phyloP scores from a whole-genome alignment of 768 basidiomycete genomes.

The Chalciporus sphaerocephalus region DNA sequence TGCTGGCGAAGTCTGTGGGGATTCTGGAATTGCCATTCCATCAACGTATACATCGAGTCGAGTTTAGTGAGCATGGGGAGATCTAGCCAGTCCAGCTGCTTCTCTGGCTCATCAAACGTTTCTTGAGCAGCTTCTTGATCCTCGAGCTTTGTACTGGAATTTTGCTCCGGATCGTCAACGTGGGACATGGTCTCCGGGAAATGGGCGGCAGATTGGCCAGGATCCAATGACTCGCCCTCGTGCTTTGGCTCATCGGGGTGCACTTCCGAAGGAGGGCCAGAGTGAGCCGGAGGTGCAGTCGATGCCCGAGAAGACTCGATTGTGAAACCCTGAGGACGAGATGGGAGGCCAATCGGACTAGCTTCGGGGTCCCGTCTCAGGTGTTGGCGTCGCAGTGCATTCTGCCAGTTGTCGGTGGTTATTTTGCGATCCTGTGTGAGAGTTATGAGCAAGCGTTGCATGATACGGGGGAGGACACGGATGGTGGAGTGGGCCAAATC shows the following conservation, averaged over 20 bases:
- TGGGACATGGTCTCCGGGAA: constrained; percentile 3
- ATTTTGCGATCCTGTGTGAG: constrained; percentile 80
- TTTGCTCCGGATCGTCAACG: constrained; percentile 1
- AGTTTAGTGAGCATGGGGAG: constrained; percentile 70
- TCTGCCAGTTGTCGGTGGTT: constrained; percentile 72
- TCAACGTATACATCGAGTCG: constrained; percentile 65
- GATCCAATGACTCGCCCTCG: constrained; percentile 16
- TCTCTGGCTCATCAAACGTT: constrained; percentile 28
- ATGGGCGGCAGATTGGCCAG: not conserved
- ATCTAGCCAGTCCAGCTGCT: constrained; percentile 63
- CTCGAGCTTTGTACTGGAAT: constrained; percentile 17
- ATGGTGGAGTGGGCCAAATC: constrained; percentile 63
- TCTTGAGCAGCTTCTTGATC: constrained; percentile 18
- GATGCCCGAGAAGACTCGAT: constrained; percentile 31
- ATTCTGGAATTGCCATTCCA: constrained; percentile 88
- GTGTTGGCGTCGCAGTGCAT: constrained; percentile 72
- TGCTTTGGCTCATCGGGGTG: constrained; percentile 5
- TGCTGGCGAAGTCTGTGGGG: constrained; percentile 60
- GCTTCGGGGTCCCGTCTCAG: constrained; percentile 62
- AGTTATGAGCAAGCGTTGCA: constrained; percentile 68
- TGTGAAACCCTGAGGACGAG: constrained; percentile 20
- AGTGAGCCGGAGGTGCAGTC: constrained; percentile 17
- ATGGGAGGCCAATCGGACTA: constrained; percentile 63
- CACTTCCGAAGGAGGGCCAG: constrained; percentile 6
- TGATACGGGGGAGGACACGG: constrained; percentile 63